Evolutionary conservation across 1,284 basidiomycete genomes (phyloP).

Genomic region (Entoloma clypeatum): DNA sequence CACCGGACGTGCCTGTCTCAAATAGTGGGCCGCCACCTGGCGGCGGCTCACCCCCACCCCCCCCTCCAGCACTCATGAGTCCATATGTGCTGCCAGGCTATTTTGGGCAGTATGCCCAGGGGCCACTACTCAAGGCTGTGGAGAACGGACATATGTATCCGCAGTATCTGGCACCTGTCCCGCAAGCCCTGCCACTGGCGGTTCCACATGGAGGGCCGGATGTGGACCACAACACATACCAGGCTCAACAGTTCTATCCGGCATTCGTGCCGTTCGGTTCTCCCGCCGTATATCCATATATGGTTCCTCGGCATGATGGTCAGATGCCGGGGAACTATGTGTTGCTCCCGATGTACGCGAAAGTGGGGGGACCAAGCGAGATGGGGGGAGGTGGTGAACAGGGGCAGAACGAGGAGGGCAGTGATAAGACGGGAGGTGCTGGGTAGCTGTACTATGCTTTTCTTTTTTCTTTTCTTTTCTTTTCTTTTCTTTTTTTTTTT

Average conservation of each 20-base stretch:
- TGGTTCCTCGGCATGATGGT: constrained; percentile 37
- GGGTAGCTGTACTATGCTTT: constrained; percentile 5
- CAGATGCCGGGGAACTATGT: constrained; percentile 29
- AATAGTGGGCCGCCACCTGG: constrained; percentile 39
- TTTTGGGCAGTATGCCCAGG: constrained; percentile 46
- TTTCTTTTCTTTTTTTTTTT: constrained; percentile 12
- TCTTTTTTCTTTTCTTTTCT: constrained; percentile 10
- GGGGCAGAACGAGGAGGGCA: constrained; percentile 18
- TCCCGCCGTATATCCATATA: constrained; percentile 47
- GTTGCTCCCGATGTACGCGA: constrained; percentile 30
- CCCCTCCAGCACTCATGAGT: constrained; percentile 39
- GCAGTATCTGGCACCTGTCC: constrained; percentile 44
- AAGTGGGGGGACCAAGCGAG: constrained; percentile 24
- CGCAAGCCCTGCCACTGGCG: constrained; percentile 34
- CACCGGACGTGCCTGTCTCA: constrained; percentile 39
- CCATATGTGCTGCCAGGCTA: constrained; percentile 35
- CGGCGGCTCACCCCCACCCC: constrained; percentile 39
- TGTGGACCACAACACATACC: constrained; percentile 42
- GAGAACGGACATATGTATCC: constrained; percentile 46
- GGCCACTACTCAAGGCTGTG: constrained; percentile 46
- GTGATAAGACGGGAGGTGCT: constrained; percentile 22
- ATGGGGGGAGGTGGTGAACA: constrained; percentile 17
- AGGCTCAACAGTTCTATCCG: constrained; percentile 47
- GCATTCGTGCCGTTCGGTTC: constrained; percentile 45
- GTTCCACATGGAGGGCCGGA: constrained; percentile 41